Evolutionary conservation across 352 stramenopile genomes (phyloP).

Genomic region (Globisporangium emineosum): DNA sequence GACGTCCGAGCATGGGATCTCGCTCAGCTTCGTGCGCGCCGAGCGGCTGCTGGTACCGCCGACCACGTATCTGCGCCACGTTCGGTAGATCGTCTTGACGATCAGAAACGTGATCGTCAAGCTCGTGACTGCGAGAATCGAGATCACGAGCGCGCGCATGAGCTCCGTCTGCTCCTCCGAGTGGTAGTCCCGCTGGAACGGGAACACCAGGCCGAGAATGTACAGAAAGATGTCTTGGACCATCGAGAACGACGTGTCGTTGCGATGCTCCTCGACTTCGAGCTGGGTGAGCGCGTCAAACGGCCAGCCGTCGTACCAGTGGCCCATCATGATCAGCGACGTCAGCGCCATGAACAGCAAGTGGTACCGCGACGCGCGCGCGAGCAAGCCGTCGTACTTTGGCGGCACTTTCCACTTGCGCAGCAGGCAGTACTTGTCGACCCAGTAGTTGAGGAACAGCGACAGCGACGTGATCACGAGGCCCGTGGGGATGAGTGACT

Average conservation of each 20-base stretch:
- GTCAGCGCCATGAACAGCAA: conserved; percentile 59
- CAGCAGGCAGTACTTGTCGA: conserved; percentile 81
- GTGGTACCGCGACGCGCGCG: conserved; percentile 60
- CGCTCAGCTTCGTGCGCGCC: conserved; percentile 31
- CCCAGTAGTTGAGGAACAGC: conserved; percentile 77
- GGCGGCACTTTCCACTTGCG: conserved; percentile 71
- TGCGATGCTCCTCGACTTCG: conserved; percentile 25
- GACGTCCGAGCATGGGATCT: conserved; percentile 44
- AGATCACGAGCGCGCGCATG: conserved; percentile 36
- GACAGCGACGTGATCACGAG: conserved; percentile 61
- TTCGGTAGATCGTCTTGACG: conserved; percentile 32
- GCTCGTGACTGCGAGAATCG: conserved; percentile 38
- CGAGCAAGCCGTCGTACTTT: conserved; percentile 59
- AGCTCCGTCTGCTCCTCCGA: conserved; percentile 32
- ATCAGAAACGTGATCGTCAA: conserved; percentile 30
- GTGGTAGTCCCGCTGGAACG: conserved; percentile 43
- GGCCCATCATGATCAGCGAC: conserved; percentile 71
- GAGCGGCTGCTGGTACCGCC: conserved; percentile 23
- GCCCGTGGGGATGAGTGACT: conserved; percentile 57
- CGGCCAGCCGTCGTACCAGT: conserved; percentile 80
- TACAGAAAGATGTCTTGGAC: conserved; percentile 28
- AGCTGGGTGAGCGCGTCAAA: conserved; percentile 46
- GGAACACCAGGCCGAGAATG: conserved; percentile 45
- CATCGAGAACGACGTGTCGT: conserved; percentile 14
- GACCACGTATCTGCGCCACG: conserved; percentile 39